Conservation (phyloP, 495 filamentous ascomycete species). For the Podospora pseudoanserina region DNA sequence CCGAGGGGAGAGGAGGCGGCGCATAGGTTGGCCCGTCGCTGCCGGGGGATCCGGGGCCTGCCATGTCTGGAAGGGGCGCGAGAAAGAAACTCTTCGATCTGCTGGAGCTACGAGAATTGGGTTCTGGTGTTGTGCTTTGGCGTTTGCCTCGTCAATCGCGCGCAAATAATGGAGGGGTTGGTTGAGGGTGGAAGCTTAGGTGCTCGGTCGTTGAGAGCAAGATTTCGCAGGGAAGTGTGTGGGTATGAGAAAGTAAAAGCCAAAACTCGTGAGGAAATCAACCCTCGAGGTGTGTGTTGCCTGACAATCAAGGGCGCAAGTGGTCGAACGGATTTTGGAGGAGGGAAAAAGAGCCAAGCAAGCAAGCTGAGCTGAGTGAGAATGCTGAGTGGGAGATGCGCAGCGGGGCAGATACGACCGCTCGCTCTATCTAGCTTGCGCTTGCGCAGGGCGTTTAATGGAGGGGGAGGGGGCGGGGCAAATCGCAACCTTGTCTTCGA, state of each 20-base stretch:
- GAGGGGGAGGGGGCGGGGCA: neutral
- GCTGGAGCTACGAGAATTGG: neutral
- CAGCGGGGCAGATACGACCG: neutral
- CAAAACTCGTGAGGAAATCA: neutral
- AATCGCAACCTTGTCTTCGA: neutral
- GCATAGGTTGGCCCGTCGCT: constrained; percentile 67
- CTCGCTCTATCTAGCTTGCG: neutral
- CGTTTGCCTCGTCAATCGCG: neutral
- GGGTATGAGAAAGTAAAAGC: neutral
- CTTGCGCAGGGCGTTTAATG: neutral
- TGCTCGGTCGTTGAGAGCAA: neutral
- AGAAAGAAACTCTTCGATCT: neutral
- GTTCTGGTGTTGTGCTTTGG: neutral
- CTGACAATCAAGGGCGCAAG: neutral
- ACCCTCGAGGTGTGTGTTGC: neutral
- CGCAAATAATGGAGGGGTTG: neutral
- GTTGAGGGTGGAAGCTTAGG: neutral
- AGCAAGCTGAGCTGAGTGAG: constrained; percentile 8
- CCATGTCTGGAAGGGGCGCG: constrained; percentile 28
- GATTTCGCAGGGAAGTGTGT: neutral
- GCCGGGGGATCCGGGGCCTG: constrained; percentile 54
- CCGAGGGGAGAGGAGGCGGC: constrained; percentile 65
- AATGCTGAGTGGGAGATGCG: neutral
- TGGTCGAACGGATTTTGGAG: neutral
- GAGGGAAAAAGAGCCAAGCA: neutral